Conservation (phyloP, 2,329 filamentous ascomycete genomes). For the Pyrenochaeta sp. region DNA sequence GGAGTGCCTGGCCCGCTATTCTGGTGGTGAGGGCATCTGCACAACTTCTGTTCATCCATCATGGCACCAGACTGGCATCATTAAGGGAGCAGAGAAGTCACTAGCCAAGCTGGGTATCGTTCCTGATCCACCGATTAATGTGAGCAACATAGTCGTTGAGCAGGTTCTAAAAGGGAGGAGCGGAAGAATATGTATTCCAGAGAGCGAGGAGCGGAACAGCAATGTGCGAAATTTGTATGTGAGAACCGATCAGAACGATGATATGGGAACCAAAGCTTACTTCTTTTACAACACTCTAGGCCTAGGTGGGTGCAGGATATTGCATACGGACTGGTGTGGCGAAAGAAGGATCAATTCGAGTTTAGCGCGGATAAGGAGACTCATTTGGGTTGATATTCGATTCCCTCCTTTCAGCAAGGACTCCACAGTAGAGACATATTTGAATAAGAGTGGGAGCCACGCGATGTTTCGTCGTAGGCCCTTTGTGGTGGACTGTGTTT, state of each 20-base stretch:
- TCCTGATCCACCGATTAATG: conserved; percentile 26
- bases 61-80: conserved; percentile 37
- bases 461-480: no score
- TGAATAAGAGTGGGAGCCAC: no score
- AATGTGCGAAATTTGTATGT: conserved; percentile 18
- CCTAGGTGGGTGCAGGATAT: conserved; percentile 39
- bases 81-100: conserved; percentile 24
- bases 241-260: no score
- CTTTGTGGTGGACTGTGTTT: no score
- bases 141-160: conserved; percentile 30
- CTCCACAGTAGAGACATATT: no score
- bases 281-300: neutral
- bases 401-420: no score
- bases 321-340: conserved; percentile 20
- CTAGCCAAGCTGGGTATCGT: conserved; percentile 23
- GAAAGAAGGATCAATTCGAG: conserved; percentile 6
- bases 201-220: conserved; percentile 16
- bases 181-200: conserved; percentile 32
- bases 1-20: conserved; percentile 36
- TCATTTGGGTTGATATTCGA: neutral
- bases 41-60: conserved; percentile 38
- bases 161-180: conserved; percentile 34
- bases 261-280: no score
- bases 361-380: neutral
- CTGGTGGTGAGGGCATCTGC: conserved; percentile 34